Base-by-base conservation (phyloP, 441 rosid genomes). In the Pelargonium cotyledonis region DNA sequence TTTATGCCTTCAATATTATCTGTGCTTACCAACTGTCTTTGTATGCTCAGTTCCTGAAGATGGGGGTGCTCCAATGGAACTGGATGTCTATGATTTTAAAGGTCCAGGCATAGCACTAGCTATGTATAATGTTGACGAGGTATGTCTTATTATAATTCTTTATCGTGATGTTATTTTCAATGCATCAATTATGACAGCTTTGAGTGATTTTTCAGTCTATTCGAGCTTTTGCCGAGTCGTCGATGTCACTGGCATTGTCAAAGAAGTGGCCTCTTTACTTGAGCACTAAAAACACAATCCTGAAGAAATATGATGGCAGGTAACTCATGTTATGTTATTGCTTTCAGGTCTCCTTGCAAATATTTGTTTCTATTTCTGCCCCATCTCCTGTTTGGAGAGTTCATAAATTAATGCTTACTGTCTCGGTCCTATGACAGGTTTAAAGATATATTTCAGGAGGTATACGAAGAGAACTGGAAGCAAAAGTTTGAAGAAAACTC, bases 301-400 rank as follows among this genome's bases (percentile, higher is more conserved):
- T 93, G 63, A 93, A 93, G 83, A 89, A 88, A 77, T 93, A 93
- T 68, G 98, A 94, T 81, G 97, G 98, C 84, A 91, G 98, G 99
- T 89, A 78, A 67, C 19, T 41, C 26, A 23, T 23, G 26, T 23
- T 38, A 75, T 80, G 55, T 68, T 44, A 57, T 79, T 47, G n/a
- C 72, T 61, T 72, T 67, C 67, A n/a, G 44, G 23, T 53, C 57
- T 49, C n/a, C 16, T n/a, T 49, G 5, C 15, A 14, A 49, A 14
- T 49, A 2, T 6, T 10, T 55, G 26, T 44, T 65, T 55, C 1
- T 14, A 11, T 68, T 65, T 46, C 11, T 23, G 23, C 21, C 63
- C 23, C 69, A 65, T 67, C 44, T 35, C 26, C 26, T 23, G 26
- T 23, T 23, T 23, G 26, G 26, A 23, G 16, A 8, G 8, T 66